Evolutionary conservation across 305 asterid species (phyloP).

Genomic region (Striga hermonthica): DNA sequence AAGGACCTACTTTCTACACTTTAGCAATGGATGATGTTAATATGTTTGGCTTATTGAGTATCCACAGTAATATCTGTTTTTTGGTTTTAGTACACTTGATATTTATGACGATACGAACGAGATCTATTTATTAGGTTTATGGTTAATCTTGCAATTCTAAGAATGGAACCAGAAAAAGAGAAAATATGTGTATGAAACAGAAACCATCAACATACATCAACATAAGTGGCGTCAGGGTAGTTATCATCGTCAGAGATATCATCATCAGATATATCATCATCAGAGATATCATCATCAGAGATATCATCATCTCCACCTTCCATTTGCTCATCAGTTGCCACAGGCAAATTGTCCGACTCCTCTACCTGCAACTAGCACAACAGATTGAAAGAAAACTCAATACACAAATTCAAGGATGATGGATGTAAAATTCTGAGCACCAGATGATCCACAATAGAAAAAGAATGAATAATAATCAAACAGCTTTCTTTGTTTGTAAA

Average conservation of each 20-base stretch:
- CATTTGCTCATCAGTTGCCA: constrained; percentile 65
- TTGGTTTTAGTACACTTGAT: too few species aligned
- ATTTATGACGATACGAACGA: too few species aligned
- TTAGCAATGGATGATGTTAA: background rate
- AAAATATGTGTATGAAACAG: background rate
- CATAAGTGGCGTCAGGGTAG: constrained; percentile 6
- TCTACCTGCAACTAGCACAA: constrained; percentile 53
- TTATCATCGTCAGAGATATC: constrained; percentile 39
- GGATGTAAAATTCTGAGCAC: background rate
- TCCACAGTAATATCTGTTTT: too few species aligned
- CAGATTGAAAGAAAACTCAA: background rate
- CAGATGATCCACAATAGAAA: background rate
- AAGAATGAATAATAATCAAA: background rate
- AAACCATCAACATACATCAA: constrained; percentile 46
- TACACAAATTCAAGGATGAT: background rate
- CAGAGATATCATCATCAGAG: constrained; percentile 54
- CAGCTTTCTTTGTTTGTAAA: constrained; percentile 1
- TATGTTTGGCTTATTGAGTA: too few species aligned
- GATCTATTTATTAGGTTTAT: too few species aligned
- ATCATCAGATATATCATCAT: constrained; percentile 53
- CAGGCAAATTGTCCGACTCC: constrained; percentile 64
- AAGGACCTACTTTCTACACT: too few species aligned
- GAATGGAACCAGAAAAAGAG: background rate
- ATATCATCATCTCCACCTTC: constrained; percentile 81
- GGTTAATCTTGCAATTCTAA: too few species aligned